These are phyloP conservation scores for Gaillardinia entomophila DNA, from an alignment of 805 yeast genomes.

Conservation along the genomic window DNA sequence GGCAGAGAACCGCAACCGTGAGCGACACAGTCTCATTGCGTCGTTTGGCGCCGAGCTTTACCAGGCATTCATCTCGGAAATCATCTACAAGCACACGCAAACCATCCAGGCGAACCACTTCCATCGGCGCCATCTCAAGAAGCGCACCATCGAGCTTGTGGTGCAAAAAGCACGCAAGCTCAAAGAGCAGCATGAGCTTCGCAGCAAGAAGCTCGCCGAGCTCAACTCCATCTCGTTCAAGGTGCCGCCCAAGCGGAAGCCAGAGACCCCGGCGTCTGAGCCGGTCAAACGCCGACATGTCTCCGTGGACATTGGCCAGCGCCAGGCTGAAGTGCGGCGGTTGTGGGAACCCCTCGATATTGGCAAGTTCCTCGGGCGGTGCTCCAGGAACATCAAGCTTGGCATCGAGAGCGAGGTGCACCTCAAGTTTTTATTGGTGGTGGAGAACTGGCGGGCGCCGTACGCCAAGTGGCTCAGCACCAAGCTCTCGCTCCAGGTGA, in stretches of 20 bases:
- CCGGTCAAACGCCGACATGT: neutral
- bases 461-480: constrained; percentile 46
- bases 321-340: constrained; percentile 29
- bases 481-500: constrained; percentile 35
- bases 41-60: constrained; percentile 47
- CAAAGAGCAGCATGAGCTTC: constrained; percentile 16
- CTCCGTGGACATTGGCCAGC: constrained; percentile 11
- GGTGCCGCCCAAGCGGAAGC: constrained; percentile 13
- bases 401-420: constrained; percentile 14
- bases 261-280: no score
- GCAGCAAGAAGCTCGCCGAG: constrained; percentile 29
- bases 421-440: constrained; percentile 36
- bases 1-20: constrained; percentile 13
- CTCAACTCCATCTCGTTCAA: constrained; percentile 19
- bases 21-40: constrained; percentile 21
- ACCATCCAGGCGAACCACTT: constrained; percentile 42
- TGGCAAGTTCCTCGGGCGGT: constrained; percentile 20
- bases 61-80: constrained; percentile 57
- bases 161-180: constrained; percentile 14
- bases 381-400: constrained; percentile 20
- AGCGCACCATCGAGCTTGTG: constrained; percentile 24
- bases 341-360: constrained; percentile 48
- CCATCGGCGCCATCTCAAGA: constrained; percentile 25
- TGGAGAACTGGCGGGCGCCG: constrained; percentile 43
- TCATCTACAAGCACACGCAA: constrained; percentile 36